Evolutionary conservation across 805 yeast species (phyloP).

Genomic region (Wickerhamomyces rabaulensis): DNA sequence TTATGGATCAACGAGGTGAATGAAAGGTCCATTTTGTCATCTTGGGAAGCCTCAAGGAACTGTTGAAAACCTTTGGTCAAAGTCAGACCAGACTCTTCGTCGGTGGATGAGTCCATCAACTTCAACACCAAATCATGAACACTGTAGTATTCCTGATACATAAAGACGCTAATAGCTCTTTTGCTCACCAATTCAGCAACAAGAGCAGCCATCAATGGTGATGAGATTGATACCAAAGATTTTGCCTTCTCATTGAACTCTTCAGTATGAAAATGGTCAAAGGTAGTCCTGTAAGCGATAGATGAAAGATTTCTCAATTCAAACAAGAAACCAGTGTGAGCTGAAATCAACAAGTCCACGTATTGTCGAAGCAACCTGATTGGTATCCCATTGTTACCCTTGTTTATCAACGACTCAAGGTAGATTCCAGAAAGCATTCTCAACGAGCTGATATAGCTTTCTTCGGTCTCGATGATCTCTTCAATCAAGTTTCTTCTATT

Average conservation of each 20-base stretch:
- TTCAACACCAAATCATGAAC: constrained; percentile 29
- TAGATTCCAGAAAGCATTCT: constrained; percentile 39
- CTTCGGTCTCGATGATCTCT: constrained; percentile 47
- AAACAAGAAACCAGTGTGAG: constrained; percentile 28
- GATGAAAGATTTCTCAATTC: constrained; percentile 19
- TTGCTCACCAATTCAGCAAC: constrained; percentile 19
- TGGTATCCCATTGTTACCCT: constrained; percentile 30
- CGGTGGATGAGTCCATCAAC: constrained; percentile 26
- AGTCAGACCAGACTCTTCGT: constrained; percentile 17
- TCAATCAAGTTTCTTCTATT: constrained; percentile 30
- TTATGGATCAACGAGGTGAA: constrained; percentile 48
- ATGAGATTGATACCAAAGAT: constrained; percentile 6
- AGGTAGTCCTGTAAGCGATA: constrained; percentile 1
- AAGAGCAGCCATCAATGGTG: constrained; percentile 21
- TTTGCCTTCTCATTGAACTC: neutral
- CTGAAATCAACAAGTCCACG: constrained; percentile 25
- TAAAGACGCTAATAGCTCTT: constrained; percentile 21
- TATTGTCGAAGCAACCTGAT: constrained; percentile 27
- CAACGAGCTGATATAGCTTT: constrained; percentile 39
- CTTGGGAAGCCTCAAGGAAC: constrained; percentile 39
- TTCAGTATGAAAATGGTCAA: neutral
- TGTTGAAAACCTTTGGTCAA: constrained; percentile 28
- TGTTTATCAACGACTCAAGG: constrained; percentile 31
- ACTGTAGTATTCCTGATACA: constrained; percentile 32
- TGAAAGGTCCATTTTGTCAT: constrained; percentile 40